These are phyloP conservation scores for Neofusicoccum sp. DNA, from an alignment of 2,329 filamentous ascomycete species.

Conservation along the genomic window DNA sequence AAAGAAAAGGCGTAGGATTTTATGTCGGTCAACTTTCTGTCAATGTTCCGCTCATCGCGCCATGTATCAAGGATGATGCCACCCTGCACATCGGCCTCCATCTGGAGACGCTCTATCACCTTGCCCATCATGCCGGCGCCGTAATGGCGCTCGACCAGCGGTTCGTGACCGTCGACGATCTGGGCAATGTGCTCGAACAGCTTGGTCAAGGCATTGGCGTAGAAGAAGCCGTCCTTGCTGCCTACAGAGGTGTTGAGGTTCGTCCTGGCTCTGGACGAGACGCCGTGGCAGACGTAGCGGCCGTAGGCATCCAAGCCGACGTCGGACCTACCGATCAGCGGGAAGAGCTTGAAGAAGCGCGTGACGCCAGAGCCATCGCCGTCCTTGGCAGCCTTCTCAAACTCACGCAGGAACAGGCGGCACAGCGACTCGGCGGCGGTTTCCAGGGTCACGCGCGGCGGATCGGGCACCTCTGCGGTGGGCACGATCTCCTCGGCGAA, in stretches of 20 bases:
- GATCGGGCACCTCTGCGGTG: slow-evolving; percentile 90
- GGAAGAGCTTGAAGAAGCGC: slow-evolving; percentile 96
- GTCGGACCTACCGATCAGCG: slow-evolving; percentile 83
- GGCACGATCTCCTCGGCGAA: slow-evolving; percentile 94
- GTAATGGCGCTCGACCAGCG: slow-evolving; percentile 90
- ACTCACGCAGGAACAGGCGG: slow-evolving; percentile 86
- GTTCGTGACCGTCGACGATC: slow-evolving; percentile 89
- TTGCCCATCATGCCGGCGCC: slow-evolving; percentile 88
- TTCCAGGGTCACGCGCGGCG: slow-evolving; percentile 82
- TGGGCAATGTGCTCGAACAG: slow-evolving; percentile 97
- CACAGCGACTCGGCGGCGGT: slow-evolving; percentile 87
- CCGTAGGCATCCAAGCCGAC: slow-evolving; percentile 94
- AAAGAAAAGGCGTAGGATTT: slow-evolving; percentile 99
- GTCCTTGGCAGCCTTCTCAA: slow-evolving; percentile 84
- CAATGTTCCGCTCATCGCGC: slow-evolving; percentile 82
- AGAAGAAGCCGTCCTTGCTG: slow-evolving; percentile 79
- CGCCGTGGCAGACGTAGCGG: slow-evolving; percentile 91
- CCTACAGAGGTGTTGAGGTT: slow-evolving; percentile 71
- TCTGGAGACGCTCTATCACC: slow-evolving; percentile 88
- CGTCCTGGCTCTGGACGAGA: slow-evolving; percentile 76
- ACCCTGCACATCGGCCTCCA: slow-evolving; percentile 93
- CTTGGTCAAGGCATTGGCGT: slow-evolving; percentile 83
- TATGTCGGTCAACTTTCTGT: slow-evolving; percentile 86
- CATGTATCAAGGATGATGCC: slow-evolving; percentile 95
- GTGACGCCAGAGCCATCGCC: slow-evolving; percentile 89